Conservation (phyloP, 83 land plant species). For the Picea abies region DNA sequence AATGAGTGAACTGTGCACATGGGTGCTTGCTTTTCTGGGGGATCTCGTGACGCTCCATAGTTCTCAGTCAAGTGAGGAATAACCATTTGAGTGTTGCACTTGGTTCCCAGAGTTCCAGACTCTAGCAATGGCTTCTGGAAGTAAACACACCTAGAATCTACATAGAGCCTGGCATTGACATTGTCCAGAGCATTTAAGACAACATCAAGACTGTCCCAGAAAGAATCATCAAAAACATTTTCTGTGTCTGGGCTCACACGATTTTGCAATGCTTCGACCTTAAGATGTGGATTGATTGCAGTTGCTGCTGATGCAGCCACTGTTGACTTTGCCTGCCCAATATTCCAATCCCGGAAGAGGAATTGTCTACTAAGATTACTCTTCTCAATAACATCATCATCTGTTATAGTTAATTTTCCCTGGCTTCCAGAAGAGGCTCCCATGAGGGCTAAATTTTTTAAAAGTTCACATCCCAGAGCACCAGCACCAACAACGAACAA, state of each 20-base stretch:
- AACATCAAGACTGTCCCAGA: conserved; percentile 85
- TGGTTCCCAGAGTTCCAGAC: conserved; percentile 92
- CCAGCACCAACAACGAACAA: conserved; percentile 94
- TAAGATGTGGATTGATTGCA: conserved; percentile 66
- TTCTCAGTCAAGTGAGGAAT: conserved; percentile 92
- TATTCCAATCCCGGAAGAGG: conserved; percentile 96
- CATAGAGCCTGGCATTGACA: conserved; percentile 88
- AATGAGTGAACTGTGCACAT: conserved; percentile 99
- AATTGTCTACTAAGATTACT: conserved; percentile 96
- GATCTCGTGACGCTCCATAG: conserved; percentile 98
- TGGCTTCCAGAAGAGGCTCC: conserved; percentile 82
- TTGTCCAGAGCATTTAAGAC: conserved; percentile 94
- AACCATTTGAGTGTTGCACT: conserved; percentile 97
- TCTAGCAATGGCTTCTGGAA: conserved; percentile 97
- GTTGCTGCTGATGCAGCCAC: conserved; percentile 89
- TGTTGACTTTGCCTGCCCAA: conserved; percentile 93
- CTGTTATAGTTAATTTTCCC: conserved; percentile 84
- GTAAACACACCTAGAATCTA: conserved; percentile 87
- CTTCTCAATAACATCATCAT: conserved; percentile 97
- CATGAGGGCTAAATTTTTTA: conserved; percentile 94
- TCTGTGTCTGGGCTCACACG: conserved; percentile 87
- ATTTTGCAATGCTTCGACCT: conserved; percentile 80
- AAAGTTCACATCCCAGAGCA: conserved; percentile 94
- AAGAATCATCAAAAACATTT: conserved; percentile 88
- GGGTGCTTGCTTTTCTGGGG: conserved; percentile 99